A percentile compares a stretch with the other conserved stretches of the same genome.
These are phyloP conservation scores for Kuraishia piskuri DNA, from an alignment of 805 yeast species.

Conservation along the genomic window DNA sequence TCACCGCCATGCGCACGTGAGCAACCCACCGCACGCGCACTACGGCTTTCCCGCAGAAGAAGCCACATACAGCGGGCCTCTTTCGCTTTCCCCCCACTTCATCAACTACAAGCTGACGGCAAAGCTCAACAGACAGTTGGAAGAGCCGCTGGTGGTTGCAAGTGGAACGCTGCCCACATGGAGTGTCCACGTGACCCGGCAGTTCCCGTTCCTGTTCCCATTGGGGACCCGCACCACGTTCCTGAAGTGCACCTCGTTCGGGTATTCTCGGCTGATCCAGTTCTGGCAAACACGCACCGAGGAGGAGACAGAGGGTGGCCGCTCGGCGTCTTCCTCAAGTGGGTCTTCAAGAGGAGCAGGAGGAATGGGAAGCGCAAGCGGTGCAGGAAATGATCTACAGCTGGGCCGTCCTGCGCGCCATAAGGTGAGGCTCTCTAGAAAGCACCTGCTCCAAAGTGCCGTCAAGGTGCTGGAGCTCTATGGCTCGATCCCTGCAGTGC, in stretches of 20 bases:
- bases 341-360: not conserved
- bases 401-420: constrained; percentile 73
- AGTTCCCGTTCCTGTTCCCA: constrained; percentile 79
- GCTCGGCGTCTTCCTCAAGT: constrained; percentile 9
- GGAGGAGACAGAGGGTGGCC: constrained; percentile 22
- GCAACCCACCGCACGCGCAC: not conserved
- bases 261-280: constrained; percentile 74
- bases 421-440: constrained; percentile 71
- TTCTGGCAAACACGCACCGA: constrained; percentile 58
- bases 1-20: not conserved
- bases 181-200: constrained; percentile 66
- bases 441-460: constrained; percentile 65
- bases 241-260: constrained; percentile 83
- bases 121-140: constrained; percentile 77
- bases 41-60: not conserved
- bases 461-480: constrained; percentile 67
- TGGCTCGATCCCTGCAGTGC: constrained; percentile 69
- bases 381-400: constrained; percentile 19
- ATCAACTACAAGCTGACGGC: constrained; percentile 78
- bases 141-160: constrained; percentile 82
- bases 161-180: constrained; percentile 82
- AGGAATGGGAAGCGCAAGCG: not conserved
- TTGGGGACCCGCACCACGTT: constrained; percentile 71
- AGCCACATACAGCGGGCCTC: constrained; percentile 11
- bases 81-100: constrained; percentile 25